Percentiles rank a stretch among this genome's conserved stretches.
These are phyloP conservation scores for Austroboletus rostrupii DNA, from an alignment of 1,284 basidiomycete species.

Conservation along the genomic window DNA sequence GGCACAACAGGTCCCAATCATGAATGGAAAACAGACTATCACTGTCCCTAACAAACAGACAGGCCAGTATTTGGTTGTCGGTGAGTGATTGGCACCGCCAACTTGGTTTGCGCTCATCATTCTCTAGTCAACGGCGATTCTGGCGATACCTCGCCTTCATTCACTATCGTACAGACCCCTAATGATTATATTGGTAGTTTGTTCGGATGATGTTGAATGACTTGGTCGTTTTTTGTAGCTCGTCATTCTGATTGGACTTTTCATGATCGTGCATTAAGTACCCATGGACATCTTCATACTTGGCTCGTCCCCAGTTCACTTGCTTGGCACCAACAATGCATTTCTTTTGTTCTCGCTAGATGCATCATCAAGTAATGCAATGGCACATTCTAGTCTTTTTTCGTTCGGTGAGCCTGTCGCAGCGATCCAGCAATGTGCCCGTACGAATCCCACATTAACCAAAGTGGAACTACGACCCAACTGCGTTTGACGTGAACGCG, in stretches of 20 bases:
- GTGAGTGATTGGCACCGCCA: slow-evolving; percentile 26
- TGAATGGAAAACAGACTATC: slow-evolving; percentile 31
- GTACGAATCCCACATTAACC: slow-evolving; percentile 76
- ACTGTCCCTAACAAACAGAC: slow-evolving; percentile 31
- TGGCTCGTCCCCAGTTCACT: no score
- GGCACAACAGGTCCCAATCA: slow-evolving; percentile 39
- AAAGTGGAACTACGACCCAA: slow-evolving; percentile 74
- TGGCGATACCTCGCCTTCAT: slow-evolving; percentile 14
- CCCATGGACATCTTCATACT: no score
- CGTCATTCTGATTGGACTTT: no score
- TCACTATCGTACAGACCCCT: slow-evolving; percentile 10
- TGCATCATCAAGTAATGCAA: no score
- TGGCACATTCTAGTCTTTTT: slow-evolving; percentile 32
- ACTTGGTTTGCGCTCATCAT: slow-evolving; percentile 4
- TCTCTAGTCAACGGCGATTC: slow-evolving; percentile 25
- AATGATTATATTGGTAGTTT: no score
- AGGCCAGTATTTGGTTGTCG: slow-evolving; percentile 33
- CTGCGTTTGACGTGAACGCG: slow-evolving; percentile 35
- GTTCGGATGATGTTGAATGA: no score
- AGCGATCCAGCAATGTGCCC: slow-evolving; percentile 59
- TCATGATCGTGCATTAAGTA: no score
- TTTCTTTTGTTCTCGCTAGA: no score
- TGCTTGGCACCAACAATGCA: no score
- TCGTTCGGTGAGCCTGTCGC: slow-evolving; percentile 42
- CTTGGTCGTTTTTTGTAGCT: no score